phyloP scores from a whole-genome alignment of 1,284 basidiomycete species.

The Trametes sp. region DNA sequence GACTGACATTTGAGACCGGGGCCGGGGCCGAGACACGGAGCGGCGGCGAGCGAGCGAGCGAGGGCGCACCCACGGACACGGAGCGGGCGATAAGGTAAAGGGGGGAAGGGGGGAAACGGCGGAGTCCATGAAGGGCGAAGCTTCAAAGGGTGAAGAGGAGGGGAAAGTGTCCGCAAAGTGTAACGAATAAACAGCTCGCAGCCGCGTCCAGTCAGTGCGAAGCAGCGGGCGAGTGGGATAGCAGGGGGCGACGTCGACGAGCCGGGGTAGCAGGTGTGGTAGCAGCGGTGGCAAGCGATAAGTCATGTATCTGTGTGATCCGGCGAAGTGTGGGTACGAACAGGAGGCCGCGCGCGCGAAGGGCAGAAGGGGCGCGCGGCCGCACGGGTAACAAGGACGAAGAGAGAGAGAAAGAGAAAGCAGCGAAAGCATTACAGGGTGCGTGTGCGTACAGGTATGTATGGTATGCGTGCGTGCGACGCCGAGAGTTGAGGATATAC shows the following conservation, averaged over 20 bases:
- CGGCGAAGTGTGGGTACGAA: background rate
- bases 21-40: constrained; percentile 3
- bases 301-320: background rate
- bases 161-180: constrained; percentile 7
- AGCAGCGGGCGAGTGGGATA: background rate
- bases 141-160: background rate
- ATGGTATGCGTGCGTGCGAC: constrained; percentile 25
- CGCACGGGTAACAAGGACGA: constrained; percentile 1
- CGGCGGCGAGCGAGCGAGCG: background rate
- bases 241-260: too few species aligned
- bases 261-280: background rate
- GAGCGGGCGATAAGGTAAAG: background rate
- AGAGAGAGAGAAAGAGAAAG: background rate
- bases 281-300: background rate
- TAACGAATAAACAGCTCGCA: constrained; percentile 1
- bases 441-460: constrained; percentile 29
- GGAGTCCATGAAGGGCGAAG: background rate
- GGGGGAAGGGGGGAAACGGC: background rate
- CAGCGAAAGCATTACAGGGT: constrained; percentile 19
- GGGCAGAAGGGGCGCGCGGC: background rate
- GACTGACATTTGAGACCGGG: background rate
- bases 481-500: constrained; percentile 24
- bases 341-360: background rate
- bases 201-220: background rate
- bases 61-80: too few species aligned